phyloP scores from a whole-genome alignment of 192 early-diverging fungal genomes.

The Paraglomus brasilianum region DNA sequence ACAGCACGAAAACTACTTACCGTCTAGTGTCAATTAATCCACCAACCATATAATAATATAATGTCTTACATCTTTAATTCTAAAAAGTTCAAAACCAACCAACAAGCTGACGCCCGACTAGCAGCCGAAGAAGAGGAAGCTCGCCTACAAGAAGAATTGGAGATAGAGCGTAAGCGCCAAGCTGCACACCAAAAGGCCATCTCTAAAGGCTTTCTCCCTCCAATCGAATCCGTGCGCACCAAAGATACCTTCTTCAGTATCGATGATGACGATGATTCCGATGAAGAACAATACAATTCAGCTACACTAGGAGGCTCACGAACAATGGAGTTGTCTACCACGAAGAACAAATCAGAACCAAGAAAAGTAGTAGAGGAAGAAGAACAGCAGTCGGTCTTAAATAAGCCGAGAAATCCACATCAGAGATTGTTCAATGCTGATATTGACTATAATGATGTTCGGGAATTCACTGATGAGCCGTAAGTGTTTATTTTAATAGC shows the following conservation, averaged over 20 bases:
- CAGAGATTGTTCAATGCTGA: constrained; percentile 1
- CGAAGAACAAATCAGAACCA: not conserved
- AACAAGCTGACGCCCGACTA: not conserved
- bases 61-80: no score
- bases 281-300: not conserved
- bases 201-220: constrained; percentile 12
- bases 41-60: no score
- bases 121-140: constrained; percentile 25
- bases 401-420: constrained; percentile 25
- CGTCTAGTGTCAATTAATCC: no score
- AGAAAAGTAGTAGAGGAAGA: not conserved
- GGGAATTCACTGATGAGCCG: constrained; percentile 3
- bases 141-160: constrained; percentile 12
- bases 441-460: constrained; percentile 19
- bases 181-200: constrained; percentile 13
- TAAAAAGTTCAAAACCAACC: constrained; percentile 11
- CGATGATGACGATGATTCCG: constrained; percentile 20
- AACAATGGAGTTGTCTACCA: constrained; percentile 21
- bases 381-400: constrained; percentile 7
- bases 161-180: constrained; percentile 11
- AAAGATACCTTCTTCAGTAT: not conserved
- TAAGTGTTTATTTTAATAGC: constrained; percentile 14
- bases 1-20: no score
- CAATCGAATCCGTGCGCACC: not conserved
- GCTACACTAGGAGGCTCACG: not conserved